Evolutionary conservation across 2,329 filamentous ascomycete genomes (phyloP), one percentile per base, ranked within the genome.

Genomic region (Aspergillus udagawae): DNA sequence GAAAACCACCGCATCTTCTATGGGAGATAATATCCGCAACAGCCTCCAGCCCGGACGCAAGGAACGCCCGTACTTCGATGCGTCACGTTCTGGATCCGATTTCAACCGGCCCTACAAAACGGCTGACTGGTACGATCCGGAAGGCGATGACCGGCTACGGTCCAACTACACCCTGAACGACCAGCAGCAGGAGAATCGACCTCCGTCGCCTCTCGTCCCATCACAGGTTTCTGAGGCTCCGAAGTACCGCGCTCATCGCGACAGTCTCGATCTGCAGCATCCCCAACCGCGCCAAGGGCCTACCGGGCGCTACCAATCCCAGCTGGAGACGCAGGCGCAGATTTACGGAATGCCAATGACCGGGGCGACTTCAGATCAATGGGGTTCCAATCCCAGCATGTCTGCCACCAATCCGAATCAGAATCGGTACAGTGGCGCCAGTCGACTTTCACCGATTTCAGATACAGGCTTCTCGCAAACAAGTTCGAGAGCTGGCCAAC

Each of bases 1-100:
- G 0, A 94, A 95, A 77, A 97, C 93, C 2, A 99, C 94, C 0
- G 85, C 92, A 3, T 96, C 92, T 0, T 96, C 91, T 59, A 86
- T 92, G 47, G 87, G 90, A 48, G 88, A 89, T 65, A 89, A 88
- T 44, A 89, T 92, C 72, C 85, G 88, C 44, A 85, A 84, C 66
- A 90, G 86, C 66, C 73, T 74, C 49, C 77, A 79, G 54, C 69
- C 71, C 28, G 81, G 80, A 48, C 80, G 81, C 50, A 76, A 86
- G 79, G 76, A 86, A 80, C 73, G 87, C 79, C 76, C 86, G 74
- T 73, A 86, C 76, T 82, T 82, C 63, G 73, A 84, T 70, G 75
- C 82, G 73, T 96, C 92, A 32, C 86, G 88, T 41, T 94, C 91
- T 9, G 89, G 85, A 0, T 94, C 90, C 0, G 89, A 92, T 65